Conservation (phyloP, 257 asterid genomes). For the Solanum tarapatanum region DNA sequence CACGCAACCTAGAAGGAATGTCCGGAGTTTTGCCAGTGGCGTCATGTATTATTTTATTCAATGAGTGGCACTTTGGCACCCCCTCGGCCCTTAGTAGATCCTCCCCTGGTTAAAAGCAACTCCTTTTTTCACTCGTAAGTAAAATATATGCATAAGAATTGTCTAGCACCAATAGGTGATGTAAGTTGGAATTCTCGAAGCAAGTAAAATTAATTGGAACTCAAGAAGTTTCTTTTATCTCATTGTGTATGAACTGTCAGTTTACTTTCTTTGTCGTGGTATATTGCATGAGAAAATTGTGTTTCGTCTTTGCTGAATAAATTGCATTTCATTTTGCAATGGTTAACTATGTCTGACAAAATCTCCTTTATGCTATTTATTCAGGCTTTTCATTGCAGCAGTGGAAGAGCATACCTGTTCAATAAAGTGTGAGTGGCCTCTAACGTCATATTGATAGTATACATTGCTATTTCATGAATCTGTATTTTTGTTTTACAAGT, state of each 20-base stretch:
- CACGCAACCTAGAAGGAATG: background rate
- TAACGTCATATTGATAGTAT: background rate
- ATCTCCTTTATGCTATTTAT: background rate
- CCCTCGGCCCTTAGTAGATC: background rate
- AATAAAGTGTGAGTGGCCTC: conserved; percentile 48
- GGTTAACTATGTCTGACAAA: background rate
- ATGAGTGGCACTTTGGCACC: too few species aligned
- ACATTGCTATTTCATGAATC: background rate
- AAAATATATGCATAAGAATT: background rate
- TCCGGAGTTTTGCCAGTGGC: background rate
- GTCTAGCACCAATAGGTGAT: background rate
- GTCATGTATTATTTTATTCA: too few species aligned
- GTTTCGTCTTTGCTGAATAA: background rate
- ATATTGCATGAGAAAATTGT: background rate
- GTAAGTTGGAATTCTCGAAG: background rate
- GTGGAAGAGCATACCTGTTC: conserved; percentile 80
- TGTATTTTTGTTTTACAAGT: background rate
- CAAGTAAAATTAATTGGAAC: background rate
- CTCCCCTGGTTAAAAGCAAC: background rate
- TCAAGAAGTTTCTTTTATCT: background rate
- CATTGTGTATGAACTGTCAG: background rate
- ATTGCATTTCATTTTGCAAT: background rate
- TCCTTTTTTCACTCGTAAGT: background rate
- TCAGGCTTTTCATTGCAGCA: conserved; percentile 65
- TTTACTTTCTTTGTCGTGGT: background rate